Percentiles rank a stretch among this genome's conserved stretches.
Evolutionary conservation across 2,329 filamentous ascomycete genomes (phyloP).

Genomic region (Fusarium pseudoanthophilum): DNA sequence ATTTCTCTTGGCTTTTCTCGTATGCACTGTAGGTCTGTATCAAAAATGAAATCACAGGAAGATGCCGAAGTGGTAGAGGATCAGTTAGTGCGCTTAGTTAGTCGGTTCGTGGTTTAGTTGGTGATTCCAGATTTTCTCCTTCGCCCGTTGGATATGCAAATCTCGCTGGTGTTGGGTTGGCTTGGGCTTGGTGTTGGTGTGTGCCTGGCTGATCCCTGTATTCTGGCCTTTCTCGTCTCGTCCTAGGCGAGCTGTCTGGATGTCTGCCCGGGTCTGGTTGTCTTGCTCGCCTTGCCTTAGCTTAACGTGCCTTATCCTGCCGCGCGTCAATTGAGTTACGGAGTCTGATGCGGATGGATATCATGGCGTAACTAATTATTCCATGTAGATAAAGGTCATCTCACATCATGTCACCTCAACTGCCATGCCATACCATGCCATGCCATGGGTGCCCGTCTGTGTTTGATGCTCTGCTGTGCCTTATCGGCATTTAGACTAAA

Average conservation of each 20-base stretch:
- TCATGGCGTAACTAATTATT: constrained; percentile 1
- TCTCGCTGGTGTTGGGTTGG: constrained; percentile 7
- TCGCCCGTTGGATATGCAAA: constrained; percentile 4
- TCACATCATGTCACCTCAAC: neutral
- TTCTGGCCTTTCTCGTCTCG: constrained; percentile 1
- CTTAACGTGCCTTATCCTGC: constrained; percentile 24
- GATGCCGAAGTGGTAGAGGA: constrained; percentile 9
- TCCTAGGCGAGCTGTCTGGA: constrained; percentile 9
- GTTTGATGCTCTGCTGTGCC: neutral
- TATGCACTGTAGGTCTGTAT: neutral
- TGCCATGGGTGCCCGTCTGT: neutral
- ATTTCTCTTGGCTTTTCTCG: constrained; percentile 4
- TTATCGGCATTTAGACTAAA: constrained; percentile 2
- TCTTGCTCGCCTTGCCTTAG: constrained; percentile 26
- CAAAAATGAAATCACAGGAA: constrained; percentile 18
- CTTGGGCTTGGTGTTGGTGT: neutral
- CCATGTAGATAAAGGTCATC: neutral
- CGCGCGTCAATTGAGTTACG: constrained; percentile 32
- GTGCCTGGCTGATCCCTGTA: constrained; percentile 27
- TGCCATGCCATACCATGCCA: neutral
- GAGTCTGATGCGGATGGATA: constrained; percentile 5
- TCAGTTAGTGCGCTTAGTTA: neutral
- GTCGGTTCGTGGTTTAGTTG: neutral
- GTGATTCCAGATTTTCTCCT: constrained; percentile 13
- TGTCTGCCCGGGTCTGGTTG: constrained; percentile 9